Evolutionary conservation across 2,329 filamentous ascomycete species (phyloP).

Genomic region (Penicillium sp.): DNA sequence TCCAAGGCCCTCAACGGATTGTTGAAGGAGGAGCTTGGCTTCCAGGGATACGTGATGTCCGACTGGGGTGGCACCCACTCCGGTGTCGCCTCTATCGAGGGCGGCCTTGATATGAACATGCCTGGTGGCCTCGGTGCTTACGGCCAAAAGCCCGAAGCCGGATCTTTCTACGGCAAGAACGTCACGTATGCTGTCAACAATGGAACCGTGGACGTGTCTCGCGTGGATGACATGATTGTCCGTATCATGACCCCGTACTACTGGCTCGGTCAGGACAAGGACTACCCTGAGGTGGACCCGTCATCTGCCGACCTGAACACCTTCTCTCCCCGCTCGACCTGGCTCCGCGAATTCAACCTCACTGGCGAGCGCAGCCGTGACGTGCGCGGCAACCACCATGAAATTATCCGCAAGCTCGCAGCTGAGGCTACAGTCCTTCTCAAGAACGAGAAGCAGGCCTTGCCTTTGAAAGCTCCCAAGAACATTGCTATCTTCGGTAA

Average conservation of each 20-base stretch:
- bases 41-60: constrained; percentile 49
- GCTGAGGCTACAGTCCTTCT: constrained; percentile 75
- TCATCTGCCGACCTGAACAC: constrained; percentile 31
- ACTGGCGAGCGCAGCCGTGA: constrained; percentile 40
- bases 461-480: constrained; percentile 52
- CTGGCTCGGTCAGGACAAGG: constrained; percentile 45
- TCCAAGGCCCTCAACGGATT: constrained; percentile 45
- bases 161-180: constrained; percentile 26
- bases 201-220: constrained; percentile 41
- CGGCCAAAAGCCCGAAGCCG: constrained; percentile 41
- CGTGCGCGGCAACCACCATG: constrained; percentile 69
- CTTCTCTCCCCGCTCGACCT: constrained; percentile 11
- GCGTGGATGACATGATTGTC: constrained; percentile 50
- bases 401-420: constrained; percentile 70
- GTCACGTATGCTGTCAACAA: constrained; percentile 33
- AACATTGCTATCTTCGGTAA: constrained; percentile 55
- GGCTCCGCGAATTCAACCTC: constrained; percentile 19
- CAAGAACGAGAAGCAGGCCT: constrained; percentile 51
- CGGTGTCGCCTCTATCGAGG: constrained; percentile 48
- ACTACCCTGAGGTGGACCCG: constrained; percentile 33
- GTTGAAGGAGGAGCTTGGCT: constrained; percentile 53
- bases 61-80: constrained; percentile 49
- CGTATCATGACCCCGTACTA: constrained; percentile 52
- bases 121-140: constrained; percentile 28
- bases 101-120: constrained; percentile 44